phyloP scores from a whole-genome alignment of 345 rosid genomes.

The Hibiscus syriacus region DNA sequence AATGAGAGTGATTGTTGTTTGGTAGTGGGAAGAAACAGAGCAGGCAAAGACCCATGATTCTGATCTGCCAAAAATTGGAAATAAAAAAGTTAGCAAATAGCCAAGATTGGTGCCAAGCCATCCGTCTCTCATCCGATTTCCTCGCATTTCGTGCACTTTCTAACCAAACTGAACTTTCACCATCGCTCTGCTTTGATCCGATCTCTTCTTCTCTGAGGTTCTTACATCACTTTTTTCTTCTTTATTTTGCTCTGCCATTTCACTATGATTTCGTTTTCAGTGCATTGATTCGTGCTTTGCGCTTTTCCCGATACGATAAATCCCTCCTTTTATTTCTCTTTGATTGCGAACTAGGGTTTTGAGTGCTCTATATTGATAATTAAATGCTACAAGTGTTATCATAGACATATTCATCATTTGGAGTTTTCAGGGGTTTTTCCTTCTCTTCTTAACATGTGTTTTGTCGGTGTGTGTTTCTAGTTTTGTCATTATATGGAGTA shows the following conservation, averaged over 20 bases:
- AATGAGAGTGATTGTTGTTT: not conserved
- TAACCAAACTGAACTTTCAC: not conserved
- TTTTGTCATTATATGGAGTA: slow-evolving; percentile 19
- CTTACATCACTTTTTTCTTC: not conserved
- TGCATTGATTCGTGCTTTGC: slow-evolving; percentile 24
- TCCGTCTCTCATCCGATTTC: slow-evolving; percentile 16
- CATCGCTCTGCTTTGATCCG: not conserved
- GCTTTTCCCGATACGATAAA: slow-evolving; percentile 28
- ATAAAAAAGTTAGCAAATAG: not conserved
- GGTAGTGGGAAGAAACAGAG: not conserved
- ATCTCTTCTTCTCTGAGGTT: slow-evolving; percentile 10
- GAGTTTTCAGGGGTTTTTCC: not conserved
- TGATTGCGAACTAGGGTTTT: not conserved
- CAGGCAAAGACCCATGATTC: not conserved
- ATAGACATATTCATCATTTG: not conserved
- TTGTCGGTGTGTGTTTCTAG: slow-evolving; percentile 19
- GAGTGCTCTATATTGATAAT: not conserved
- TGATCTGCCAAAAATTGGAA: not conserved
- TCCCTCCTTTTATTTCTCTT: not conserved
- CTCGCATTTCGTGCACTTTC: slow-evolving; percentile 7
- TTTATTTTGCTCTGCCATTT: slow-evolving; percentile 12
- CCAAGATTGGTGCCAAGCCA: slow-evolving; percentile 34
- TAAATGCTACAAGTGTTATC: not conserved
- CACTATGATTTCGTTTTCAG: slow-evolving; percentile 44
- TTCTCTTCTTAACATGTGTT: not conserved